Conservation (phyloP, 2,329 filamentous ascomycete species). For the Paracoccidioides brasiliensis region DNA sequence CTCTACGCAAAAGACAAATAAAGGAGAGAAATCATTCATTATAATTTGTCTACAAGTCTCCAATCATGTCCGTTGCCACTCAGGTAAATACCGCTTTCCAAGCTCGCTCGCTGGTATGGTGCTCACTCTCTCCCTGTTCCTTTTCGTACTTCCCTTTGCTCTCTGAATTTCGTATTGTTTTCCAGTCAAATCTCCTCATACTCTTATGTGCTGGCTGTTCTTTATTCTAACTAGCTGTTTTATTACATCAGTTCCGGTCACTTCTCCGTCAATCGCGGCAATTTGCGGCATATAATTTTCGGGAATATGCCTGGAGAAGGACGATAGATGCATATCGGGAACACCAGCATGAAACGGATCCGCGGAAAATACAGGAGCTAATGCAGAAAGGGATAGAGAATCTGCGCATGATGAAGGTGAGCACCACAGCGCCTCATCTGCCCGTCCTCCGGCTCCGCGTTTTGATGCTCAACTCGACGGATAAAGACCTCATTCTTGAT, state of each 20-base stretch:
- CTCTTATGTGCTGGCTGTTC: neutral
- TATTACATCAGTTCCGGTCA: conserved; percentile 62
- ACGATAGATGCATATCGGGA: conserved; percentile 86
- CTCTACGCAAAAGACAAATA: neutral
- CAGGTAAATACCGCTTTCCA: conserved; percentile 34
- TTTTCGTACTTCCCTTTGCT: neutral
- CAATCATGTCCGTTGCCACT: conserved; percentile 32
- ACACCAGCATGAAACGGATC: conserved; percentile 58
- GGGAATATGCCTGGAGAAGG: conserved; percentile 85
- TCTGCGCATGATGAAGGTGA: conserved; percentile 79
- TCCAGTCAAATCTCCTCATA: neutral
- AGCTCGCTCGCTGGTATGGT: conserved; percentile 34
- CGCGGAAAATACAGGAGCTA: conserved; percentile 68
- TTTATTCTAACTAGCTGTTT: neutral
- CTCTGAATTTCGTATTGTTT: neutral
- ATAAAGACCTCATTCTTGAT: neutral
- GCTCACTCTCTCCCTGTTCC: neutral
- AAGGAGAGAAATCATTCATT: neutral
- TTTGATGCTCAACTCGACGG: no score
- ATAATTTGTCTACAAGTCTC: neutral
- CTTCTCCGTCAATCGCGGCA: conserved; percentile 73
- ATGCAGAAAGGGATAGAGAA: conserved; percentile 80
- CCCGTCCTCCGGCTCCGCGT: neutral
- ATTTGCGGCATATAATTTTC: conserved; percentile 93
- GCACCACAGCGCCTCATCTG: conserved; percentile 18